These are phyloP conservation scores for Pichia sp. DNA, from an alignment of 1,139 yeast species.

Conservation along the genomic window DNA sequence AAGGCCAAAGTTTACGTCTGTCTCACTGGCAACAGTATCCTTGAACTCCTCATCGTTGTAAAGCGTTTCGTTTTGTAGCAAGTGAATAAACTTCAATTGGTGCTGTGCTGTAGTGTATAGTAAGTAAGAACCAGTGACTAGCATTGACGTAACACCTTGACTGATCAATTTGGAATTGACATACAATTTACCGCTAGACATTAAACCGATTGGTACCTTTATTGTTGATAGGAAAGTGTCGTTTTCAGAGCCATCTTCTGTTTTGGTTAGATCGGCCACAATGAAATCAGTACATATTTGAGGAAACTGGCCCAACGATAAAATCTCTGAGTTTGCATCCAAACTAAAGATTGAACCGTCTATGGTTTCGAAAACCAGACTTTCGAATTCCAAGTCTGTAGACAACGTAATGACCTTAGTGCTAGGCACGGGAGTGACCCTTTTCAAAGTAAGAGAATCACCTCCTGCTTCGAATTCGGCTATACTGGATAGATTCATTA, in stretches of 20 bases:
- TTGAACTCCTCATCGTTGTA: slow-evolving; percentile 23
- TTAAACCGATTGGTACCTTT: slow-evolving; percentile 55
- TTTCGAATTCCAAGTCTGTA: slow-evolving; percentile 50
- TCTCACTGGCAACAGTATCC: slow-evolving; percentile 19
- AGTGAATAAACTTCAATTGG: slow-evolving; percentile 75
- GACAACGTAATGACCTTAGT: slow-evolving; percentile 53
- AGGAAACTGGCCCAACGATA: slow-evolving; percentile 50
- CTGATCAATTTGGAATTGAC: slow-evolving; percentile 62
- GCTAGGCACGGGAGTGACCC: slow-evolving; percentile 41
- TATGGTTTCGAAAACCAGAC: slow-evolving; percentile 55
- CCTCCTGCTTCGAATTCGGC: not conserved
- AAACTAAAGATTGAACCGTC: slow-evolving; percentile 56
- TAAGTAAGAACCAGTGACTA: slow-evolving; percentile 66
- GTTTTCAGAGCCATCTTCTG: not conserved
- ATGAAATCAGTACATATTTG: slow-evolving; percentile 65
- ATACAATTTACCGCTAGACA: slow-evolving; percentile 69
- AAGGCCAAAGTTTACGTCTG: not conserved
- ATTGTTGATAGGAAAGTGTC: slow-evolving; percentile 19
- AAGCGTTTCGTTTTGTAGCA: slow-evolving; percentile 33
- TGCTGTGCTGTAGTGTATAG: slow-evolving; percentile 88
- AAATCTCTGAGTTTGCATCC: slow-evolving; percentile 22
- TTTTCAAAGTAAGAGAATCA: slow-evolving; percentile 27
- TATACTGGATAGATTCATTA: slow-evolving; percentile 7
- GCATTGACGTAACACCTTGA: slow-evolving; percentile 77
- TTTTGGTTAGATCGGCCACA: slow-evolving; percentile 35